Percentiles rank a stretch among this genome's conserved stretches.
Evolutionary conservation across 2,329 filamentous ascomycete genomes (phyloP).

Genomic region (Xylaria multiplex): DNA sequence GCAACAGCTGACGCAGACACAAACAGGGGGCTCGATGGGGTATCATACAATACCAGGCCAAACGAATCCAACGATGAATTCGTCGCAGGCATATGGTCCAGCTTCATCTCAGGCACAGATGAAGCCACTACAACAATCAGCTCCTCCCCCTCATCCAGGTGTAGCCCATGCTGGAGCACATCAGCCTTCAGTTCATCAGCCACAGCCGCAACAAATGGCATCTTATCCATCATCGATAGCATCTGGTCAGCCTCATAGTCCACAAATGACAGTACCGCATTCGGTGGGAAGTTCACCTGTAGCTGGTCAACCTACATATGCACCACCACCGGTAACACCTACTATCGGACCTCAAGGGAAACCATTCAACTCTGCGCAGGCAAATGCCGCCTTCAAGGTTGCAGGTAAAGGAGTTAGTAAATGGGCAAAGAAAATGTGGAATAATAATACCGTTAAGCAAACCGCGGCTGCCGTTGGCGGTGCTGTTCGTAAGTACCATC

Average conservation of each 20-base stretch:
- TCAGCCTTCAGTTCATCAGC: constrained; percentile 9
- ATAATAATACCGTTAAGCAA: constrained; percentile 44
- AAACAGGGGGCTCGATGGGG: constrained; percentile 3
- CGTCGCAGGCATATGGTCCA: constrained; percentile 21
- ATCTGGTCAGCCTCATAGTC: constrained; percentile 24
- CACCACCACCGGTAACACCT: constrained; percentile 20
- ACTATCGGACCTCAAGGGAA: constrained; percentile 27
- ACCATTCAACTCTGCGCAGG: constrained; percentile 41
- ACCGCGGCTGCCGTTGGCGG: constrained; percentile 41
- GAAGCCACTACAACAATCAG: constrained; percentile 37
- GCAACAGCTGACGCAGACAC: constrained; percentile 36
- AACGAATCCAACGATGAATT: constrained; percentile 24
- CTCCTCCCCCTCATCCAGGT: neutral
- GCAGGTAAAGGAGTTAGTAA: constrained; percentile 48
- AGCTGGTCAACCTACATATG: constrained; percentile 18
- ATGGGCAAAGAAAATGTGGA: constrained; percentile 47
- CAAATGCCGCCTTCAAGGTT: constrained; percentile 37
- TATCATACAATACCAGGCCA: constrained; percentile 18
- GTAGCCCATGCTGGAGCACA: constrained; percentile 14
- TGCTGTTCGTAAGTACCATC: constrained; percentile 41
- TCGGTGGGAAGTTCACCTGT: constrained; percentile 6
- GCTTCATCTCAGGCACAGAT: constrained; percentile 30
- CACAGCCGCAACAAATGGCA: constrained; percentile 6
- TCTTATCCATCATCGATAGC: constrained; percentile 4
- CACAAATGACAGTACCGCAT: constrained; percentile 9